Conservation (phyloP, 2,329 filamentous ascomycete species). For the Aspergillus uvarum region DNA sequence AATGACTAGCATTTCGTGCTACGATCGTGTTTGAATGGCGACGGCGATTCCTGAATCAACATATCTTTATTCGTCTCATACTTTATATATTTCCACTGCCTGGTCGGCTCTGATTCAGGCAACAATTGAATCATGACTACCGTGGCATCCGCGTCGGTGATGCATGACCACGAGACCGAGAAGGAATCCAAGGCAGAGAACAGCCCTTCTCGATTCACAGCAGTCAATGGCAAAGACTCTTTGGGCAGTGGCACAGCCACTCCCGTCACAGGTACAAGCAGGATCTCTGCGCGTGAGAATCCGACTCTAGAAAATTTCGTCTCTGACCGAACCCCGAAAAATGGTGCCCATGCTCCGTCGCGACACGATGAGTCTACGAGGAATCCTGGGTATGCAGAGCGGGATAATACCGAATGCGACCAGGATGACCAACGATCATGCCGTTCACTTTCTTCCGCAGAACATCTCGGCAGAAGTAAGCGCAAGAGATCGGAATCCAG, state of each 20-base stretch:
- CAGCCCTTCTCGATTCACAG: constrained; percentile 47
- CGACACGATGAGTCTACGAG: constrained; percentile 48
- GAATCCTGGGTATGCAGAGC: constrained; percentile 48
- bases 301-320: neutral
- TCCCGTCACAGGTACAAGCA: constrained; percentile 12
- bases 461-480: constrained; percentile 53
- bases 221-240: constrained; percentile 45
- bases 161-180: constrained; percentile 36
- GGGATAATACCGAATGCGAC: constrained; percentile 36
- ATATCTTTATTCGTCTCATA: neutral
- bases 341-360: constrained; percentile 24
- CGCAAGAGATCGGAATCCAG: constrained; percentile 67
- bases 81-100: neutral
- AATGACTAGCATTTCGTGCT: neutral
- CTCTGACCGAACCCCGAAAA: neutral
- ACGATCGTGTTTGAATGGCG: neutral
- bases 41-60: neutral
- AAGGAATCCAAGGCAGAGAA: constrained; percentile 39
- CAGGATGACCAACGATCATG: constrained; percentile 26
- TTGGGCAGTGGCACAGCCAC: constrained; percentile 16
- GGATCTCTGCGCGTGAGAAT: constrained; percentile 22
- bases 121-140: constrained; percentile 32
- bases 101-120: neutral
- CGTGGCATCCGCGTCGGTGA: constrained; percentile 34
- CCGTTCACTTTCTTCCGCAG: constrained; percentile 25